Percentiles rank a stretch among this genome's conserved stretches.
phyloP scores from a whole-genome alignment of 768 basidiomycete genomes.

The Boletus rubroflammeus region DNA sequence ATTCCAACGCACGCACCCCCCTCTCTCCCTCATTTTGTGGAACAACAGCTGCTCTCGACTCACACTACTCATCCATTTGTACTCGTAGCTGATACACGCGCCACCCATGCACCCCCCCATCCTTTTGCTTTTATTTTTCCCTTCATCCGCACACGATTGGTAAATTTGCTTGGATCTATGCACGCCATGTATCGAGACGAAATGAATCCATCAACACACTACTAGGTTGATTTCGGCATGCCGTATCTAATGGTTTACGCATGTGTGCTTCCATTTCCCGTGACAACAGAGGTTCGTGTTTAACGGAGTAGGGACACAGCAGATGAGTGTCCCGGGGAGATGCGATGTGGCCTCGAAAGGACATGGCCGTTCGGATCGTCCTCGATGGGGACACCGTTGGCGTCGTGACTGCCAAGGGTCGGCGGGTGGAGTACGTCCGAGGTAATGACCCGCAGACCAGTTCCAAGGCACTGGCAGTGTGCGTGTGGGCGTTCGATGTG shows the following conservation, averaged over 20 bases:
- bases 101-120: constrained; percentile 5
- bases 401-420: background rate
- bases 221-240: background rate
- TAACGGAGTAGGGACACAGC: background rate
- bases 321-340: background rate
- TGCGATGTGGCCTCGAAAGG: constrained; percentile 4
- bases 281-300: background rate
- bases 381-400: background rate
- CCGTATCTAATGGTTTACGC: background rate
- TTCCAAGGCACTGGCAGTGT: too few relatives aligned
- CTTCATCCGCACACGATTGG: background rate
- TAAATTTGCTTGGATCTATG: constrained; percentile 23
- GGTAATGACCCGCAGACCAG: background rate
- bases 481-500: too few relatives aligned
- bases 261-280: background rate
- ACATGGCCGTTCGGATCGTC: background rate
- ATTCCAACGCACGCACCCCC: background rate
- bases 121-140: background rate
- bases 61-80: constrained; percentile 20
- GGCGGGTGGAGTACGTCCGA: background rate
- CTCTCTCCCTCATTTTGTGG: background rate
- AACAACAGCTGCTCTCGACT: constrained; percentile 7
- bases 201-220: constrained; percentile 4
- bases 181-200: constrained; percentile 10
- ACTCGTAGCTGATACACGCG: constrained; percentile 16